Evolutionary conservation across 208 protist genomes (phyloP).

Genomic region (Crithidia brevicula): DNA sequence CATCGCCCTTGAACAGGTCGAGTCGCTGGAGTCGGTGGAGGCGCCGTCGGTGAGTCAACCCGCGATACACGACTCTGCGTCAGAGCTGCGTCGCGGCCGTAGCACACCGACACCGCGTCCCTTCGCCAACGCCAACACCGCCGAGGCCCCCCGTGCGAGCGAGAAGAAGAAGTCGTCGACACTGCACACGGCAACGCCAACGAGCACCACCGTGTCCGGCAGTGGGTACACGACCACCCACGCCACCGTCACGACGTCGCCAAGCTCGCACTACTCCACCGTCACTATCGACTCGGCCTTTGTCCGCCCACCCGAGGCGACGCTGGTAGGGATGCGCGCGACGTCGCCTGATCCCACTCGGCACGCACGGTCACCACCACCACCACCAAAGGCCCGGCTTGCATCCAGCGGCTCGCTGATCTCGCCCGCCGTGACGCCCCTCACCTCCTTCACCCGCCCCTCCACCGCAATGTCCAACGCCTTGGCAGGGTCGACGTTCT

Average conservation of each 20-base stretch:
- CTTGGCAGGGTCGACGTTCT: not conserved
- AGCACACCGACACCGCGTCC: not conserved
- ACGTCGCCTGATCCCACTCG: slow-evolving; percentile 1
- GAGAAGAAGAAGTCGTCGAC: not conserved
- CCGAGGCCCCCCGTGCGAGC: not conserved
- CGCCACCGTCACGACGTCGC: not conserved
- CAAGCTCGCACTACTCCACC: slow-evolving; percentile 5
- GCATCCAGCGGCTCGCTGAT: not conserved
- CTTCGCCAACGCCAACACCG: not conserved
- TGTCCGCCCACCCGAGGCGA: not conserved
- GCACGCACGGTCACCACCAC: not conserved
- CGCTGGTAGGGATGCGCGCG: not conserved
- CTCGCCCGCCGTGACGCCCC: not conserved
- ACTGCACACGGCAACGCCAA: not conserved
- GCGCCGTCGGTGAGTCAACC: no score
- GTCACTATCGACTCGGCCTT: not conserved
- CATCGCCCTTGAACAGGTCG: not conserved
- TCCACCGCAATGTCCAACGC: not conserved
- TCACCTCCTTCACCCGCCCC: not conserved
- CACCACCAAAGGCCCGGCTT: not conserved
- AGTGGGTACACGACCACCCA: not conserved
- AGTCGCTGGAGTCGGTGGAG: not conserved
- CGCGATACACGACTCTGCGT: no score
- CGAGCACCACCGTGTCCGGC: not conserved
- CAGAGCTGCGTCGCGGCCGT: not conserved